Base-by-base conservation (phyloP, 2,329 filamentous ascomycete species). In the Didymellaceae sp. region DNA sequence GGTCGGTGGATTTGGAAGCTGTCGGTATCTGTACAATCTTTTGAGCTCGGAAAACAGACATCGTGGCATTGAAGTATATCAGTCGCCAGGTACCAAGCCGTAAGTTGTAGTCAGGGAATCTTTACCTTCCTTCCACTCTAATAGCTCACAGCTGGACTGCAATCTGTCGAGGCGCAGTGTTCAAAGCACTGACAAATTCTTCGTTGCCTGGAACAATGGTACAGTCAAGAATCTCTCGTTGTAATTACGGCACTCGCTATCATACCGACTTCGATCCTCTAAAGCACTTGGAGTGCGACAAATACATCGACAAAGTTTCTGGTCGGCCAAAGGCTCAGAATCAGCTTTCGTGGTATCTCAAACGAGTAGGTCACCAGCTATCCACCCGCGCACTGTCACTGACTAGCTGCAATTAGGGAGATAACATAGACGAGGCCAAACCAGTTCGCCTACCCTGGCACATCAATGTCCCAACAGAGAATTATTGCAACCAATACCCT, bases 1-100 rank as follows among this genome's bases (percentile, higher is more conserved):
- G 0, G 57, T 59, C 6, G 55, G 55, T 2, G 55, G 52, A 0
- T 55, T 55, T 24, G 57, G 54, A 33, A 54, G 48, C 13, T 48
- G 49, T 33, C 18, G 43, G 13, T 60, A 58, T 41, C 18, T 60
- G 4, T 50, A 37, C 42, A 54, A 58, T 4, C 11, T 31, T 7
- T 37, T 58, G 1, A 32, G 31, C 1, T 9, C 16, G 4, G 52
- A 52, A 18, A 45, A 58, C 28, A 16, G 39, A 30, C 21, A 25
- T 21, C 39, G 44, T 6, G 38, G 41, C 7, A 61, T 59, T 24
- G 45, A 55, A 18, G 43, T 61, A 3, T 44, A 32, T 8, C 41
- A 53, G 13, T 51, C 37, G 9, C 11, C 11, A 30, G 26, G 26
- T 8, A 30, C 11, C 11, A 7, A n/a, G 14, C 26, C 26, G 26